Base-by-base conservation (phyloP, 768 basidiomycete species). In the Trametes maxima region DNA sequence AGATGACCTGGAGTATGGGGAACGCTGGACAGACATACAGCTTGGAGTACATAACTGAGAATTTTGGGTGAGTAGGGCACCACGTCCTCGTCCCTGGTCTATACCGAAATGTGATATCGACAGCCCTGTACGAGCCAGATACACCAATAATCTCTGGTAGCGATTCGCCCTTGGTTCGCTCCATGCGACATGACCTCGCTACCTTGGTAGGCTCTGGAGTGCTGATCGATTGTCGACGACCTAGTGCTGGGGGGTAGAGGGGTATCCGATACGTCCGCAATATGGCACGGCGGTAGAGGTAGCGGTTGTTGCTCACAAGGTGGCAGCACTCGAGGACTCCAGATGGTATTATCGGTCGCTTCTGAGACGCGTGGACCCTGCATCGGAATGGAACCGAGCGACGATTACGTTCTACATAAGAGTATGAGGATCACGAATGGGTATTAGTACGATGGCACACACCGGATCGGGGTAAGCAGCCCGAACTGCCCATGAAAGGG, bases 1-100 rank as follows among this genome's bases (percentile, higher is more conserved):
- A 1, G 79, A 84, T 43, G 84, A 85, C 57, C 73, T 81, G 35
- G 68, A 54, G 12, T 63, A 72, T 35, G 80, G 74, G 0, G 65
- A 72, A 33, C 63, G 54, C 19, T 82, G 79, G 78, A 54, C 62
- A 10, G 35, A 54, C 7, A 5, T 37, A 10, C 45, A 54, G 19
- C 43, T 62, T 4, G 44, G 28, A 13, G 28, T 33, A 33, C 28
- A 3, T 33, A 33, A 6, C 10, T 40, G 39, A 50, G 4, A 37
- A 51, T 37, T n/a, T 28, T 2, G 7, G 19, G 50, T 17, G 17
- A 11, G 33, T 35, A 49, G 5, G 12, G 28, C 16, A 21, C 22
- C 3, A 48, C 11, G 22, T 24, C 47, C 3, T 21, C 14, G 2
- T 33, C 5, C 25, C 12, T 11, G 25, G 12, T 22, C 2, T 10